Percentiles rank a stretch among this genome's conserved stretches.
These are phyloP conservation scores for Candida oleophila DNA, from an alignment of 805 yeast genomes.

Conservation along the genomic window DNA sequence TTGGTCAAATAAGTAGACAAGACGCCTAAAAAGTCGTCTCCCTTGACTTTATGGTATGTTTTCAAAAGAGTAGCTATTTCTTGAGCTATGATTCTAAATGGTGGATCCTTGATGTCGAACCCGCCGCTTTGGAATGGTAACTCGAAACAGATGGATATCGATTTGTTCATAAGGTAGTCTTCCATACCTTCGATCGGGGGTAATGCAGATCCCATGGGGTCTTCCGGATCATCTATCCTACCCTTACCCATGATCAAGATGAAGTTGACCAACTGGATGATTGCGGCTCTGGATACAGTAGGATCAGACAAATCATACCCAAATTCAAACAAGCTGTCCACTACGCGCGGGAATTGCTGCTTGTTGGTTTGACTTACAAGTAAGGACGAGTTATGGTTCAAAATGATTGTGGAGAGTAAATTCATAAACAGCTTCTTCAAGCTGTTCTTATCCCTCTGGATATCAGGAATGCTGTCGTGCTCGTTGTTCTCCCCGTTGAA, in stretches of 20 bases:
- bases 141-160: conserved; percentile 69
- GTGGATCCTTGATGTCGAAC: conserved; percentile 75
- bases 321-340: conserved; percentile 63
- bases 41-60: conserved; percentile 47
- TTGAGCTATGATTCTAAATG: conserved; percentile 66
- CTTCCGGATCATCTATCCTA: conserved; percentile 58
- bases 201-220: conserved; percentile 47
- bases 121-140: conserved; percentile 67
- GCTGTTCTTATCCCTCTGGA: conserved; percentile 60
- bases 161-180: conserved; percentile 64
- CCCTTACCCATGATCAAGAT: conserved; percentile 59
- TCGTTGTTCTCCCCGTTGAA: conserved; percentile 28
- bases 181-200: conserved; percentile 68
- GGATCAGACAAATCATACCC: conserved; percentile 65
- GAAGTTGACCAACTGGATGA: conserved; percentile 66
- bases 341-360: conserved; percentile 54
- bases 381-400: conserved; percentile 78
- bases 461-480: conserved; percentile 50
- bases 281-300: conserved; percentile 63
- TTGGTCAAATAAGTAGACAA: conserved; percentile 56
- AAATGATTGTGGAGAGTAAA: conserved; percentile 64
- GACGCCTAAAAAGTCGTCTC: conserved; percentile 44
- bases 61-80: conserved; percentile 74
- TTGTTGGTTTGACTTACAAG: conserved; percentile 70
- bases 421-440: conserved; percentile 71